Evolutionary conservation across 2,329 filamentous ascomycete species (phyloP).

Genomic region (Fusarium nelsonii): DNA sequence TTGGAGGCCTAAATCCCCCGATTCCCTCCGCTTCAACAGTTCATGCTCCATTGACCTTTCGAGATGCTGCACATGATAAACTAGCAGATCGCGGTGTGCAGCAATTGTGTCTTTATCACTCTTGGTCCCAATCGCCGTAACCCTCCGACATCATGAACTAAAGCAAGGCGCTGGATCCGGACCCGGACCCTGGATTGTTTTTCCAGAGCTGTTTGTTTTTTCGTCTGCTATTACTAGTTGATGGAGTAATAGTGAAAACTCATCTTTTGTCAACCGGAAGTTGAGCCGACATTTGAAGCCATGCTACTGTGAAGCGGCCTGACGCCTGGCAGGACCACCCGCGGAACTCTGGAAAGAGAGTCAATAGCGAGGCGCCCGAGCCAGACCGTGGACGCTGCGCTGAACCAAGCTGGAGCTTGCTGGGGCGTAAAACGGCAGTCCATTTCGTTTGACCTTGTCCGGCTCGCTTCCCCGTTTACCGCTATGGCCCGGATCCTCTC

Average conservation of each 20-base stretch:
- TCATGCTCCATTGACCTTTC: constrained; percentile 15
- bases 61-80: constrained; percentile 33
- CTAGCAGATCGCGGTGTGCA: constrained; percentile 17
- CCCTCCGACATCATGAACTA: constrained; percentile 31
- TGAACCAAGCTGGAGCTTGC: constrained; percentile 32
- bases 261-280: constrained; percentile 29
- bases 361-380: constrained; percentile 39
- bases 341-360: constrained; percentile 40
- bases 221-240: constrained; percentile 12
- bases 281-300: constrained; percentile 35
- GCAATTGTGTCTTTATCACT: constrained; percentile 8
- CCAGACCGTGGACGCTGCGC: constrained; percentile 40
- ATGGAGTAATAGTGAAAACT: constrained; percentile 12
- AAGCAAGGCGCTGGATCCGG: constrained; percentile 17
- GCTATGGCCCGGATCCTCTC: constrained; percentile 34
- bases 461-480: constrained; percentile 45
- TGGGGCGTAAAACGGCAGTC: constrained; percentile 44
- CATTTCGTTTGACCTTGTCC: constrained; percentile 45
- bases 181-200: constrained; percentile 4
- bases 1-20: constrained; percentile 14
- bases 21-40: constrained; percentile 29
- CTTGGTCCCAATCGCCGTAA: constrained; percentile 30
- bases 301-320: constrained; percentile 22
- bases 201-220: constrained; percentile 14
- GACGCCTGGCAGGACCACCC: constrained; percentile 11